Evolutionary conservation across 306 rosid genomes (phyloP).

Genomic region (Oemleria cerasiformis): DNA sequence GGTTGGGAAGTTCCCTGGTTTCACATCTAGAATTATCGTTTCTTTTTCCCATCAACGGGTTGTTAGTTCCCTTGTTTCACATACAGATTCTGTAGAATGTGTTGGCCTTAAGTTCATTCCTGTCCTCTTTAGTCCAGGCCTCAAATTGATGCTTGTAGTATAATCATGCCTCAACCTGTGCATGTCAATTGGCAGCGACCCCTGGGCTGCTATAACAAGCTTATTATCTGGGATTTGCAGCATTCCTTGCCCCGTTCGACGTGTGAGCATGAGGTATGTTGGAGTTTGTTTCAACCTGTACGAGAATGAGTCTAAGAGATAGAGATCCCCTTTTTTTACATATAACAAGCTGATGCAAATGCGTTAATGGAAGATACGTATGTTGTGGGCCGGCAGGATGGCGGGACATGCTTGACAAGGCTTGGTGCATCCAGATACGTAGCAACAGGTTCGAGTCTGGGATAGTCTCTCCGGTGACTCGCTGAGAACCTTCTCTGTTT

Average conservation of each 20-base stretch:
- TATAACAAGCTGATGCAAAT: background rate
- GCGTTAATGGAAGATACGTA: constrained; percentile 19
- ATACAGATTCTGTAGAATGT: constrained; percentile 77
- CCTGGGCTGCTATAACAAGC: constrained; percentile 79
- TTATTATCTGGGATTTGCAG: constrained; percentile 78
- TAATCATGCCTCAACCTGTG: constrained; percentile 9
- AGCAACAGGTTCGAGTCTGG: constrained; percentile 72
- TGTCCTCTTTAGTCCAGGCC: no score
- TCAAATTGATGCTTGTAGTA: constrained; percentile 2
- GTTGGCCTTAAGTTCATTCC: constrained; percentile 60
- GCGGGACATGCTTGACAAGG: constrained; percentile 79
- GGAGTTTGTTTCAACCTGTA: constrained; percentile 14
- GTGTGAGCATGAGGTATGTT: constrained; percentile 80
- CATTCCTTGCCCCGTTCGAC: constrained; percentile 57
- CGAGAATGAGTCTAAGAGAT: no score
- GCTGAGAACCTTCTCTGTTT: constrained; percentile 56
- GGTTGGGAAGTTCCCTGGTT: background rate
- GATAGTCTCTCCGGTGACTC: constrained; percentile 80
- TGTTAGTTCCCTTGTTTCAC: constrained; percentile 58
- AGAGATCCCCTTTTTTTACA: no score
- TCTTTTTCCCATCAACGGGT: constrained; percentile 50
- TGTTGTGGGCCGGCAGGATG: constrained; percentile 57
- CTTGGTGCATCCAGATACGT: constrained; percentile 52
- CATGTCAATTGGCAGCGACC: constrained; percentile 39
- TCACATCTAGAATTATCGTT: background rate